A percentile compares a stretch with the other conserved stretches of the same genome.
Evolutionary conservation across 2,329 filamentous ascomycete genomes (phyloP).

Genomic region (Cladosporium cucumerinum): DNA sequence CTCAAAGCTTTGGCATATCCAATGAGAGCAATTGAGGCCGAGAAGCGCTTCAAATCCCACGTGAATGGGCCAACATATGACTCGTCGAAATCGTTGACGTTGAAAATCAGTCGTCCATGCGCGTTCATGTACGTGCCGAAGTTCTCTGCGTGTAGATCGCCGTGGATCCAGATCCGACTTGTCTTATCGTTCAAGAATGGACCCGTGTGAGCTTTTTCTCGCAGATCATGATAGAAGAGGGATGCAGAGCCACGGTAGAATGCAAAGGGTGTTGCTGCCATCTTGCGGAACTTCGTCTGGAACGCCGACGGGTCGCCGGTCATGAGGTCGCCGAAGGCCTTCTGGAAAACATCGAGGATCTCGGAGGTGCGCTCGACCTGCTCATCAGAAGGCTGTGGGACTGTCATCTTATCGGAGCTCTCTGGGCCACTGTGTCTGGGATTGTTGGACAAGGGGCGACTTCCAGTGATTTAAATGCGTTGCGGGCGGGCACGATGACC

Average conservation of each 20-base stretch:
- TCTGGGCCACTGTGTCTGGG: background rate
- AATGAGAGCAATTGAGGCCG: background rate
- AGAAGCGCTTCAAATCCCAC: conserved; percentile 15
- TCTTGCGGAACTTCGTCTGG: conserved; percentile 13
- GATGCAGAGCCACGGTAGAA: conserved; percentile 12
- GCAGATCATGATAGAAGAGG: conserved; percentile 15
- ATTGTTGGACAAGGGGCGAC: background rate
- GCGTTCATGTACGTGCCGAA: conserved; percentile 16
- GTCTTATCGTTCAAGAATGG: conserved; percentile 4
- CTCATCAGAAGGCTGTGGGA: background rate
- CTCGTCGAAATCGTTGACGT: conserved; percentile 16
- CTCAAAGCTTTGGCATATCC: conserved; percentile 9
- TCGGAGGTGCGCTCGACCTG: background rate
- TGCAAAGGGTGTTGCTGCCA: conserved; percentile 11
- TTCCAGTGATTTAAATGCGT: background rate
- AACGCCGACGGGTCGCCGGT: conserved; percentile 1
- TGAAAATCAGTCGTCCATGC: conserved; percentile 7
- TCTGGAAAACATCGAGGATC: conserved; percentile 7
- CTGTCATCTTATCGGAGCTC: background rate
- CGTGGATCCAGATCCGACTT: conserved; percentile 8
- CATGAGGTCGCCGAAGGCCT: conserved; percentile 9
- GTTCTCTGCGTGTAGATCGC: conserved; percentile 16
- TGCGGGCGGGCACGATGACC: background rate
- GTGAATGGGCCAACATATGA: conserved; percentile 12
- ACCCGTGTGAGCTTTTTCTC: background rate